Percentiles rank a stretch among this genome's conserved stretches.
phyloP scores from a whole-genome alignment of 2,329 filamentous ascomycete species.

The Penicillium occitanis region DNA sequence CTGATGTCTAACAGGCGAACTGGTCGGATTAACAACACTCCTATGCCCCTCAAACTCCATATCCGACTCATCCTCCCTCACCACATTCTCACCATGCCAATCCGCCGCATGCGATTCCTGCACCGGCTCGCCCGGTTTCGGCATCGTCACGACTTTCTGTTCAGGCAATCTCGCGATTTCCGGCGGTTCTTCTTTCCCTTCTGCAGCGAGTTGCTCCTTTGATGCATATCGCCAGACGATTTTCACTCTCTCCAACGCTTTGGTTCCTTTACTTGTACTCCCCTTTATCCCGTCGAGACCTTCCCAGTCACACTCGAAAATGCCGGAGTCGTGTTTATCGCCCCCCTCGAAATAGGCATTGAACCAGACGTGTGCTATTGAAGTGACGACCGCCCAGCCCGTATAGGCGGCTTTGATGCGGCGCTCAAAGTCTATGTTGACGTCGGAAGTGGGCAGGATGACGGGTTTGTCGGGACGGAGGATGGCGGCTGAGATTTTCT shows the following conservation, averaged over 20 bases:
- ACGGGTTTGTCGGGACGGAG: conserved; percentile 70
- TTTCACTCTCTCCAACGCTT: conserved; percentile 76
- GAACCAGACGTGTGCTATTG: conserved; percentile 95
- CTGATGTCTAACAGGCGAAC: neutral
- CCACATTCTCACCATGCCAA: conserved; percentile 63
- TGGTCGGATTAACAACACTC: conserved; percentile 7
- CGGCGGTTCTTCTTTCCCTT: conserved; percentile 19
- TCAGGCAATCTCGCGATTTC: conserved; percentile 28
- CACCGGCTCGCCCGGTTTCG: conserved; percentile 65
- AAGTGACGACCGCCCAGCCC: conserved; percentile 84
- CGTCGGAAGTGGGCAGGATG: conserved; percentile 74
- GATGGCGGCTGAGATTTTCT: conserved; percentile 70
- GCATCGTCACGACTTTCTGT: conserved; percentile 60
- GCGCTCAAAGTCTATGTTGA: conserved; percentile 87
- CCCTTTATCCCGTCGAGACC: conserved; percentile 94
- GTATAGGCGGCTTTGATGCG: conserved; percentile 75
- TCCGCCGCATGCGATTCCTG: conserved; percentile 69
- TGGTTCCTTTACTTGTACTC: conserved; percentile 74
- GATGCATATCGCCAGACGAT: conserved; percentile 72
- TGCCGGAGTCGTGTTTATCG: conserved; percentile 64
- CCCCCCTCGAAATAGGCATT: conserved; percentile 92
- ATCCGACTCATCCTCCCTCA: conserved; percentile 17
- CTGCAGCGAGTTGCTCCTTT: conserved; percentile 22
- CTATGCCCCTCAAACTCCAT: conserved; percentile 23
- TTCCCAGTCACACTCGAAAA: conserved; percentile 72